Conservation (phyloP, 1,139 yeast genomes). For the Zygosaccharomyces pseudobailii region DNA sequence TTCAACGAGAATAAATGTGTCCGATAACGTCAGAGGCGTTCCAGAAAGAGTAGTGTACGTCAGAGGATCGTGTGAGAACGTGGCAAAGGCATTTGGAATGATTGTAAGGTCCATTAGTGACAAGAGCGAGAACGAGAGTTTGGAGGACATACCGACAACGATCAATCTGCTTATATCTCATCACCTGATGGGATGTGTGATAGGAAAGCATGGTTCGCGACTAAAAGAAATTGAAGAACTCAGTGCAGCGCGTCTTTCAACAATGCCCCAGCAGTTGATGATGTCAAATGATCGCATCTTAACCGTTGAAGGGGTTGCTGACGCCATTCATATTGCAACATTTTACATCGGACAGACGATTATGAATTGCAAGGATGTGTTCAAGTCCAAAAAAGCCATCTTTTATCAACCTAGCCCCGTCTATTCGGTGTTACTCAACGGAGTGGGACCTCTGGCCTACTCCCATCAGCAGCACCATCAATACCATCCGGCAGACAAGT, state of each 20-base stretch:
- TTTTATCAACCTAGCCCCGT: conserved; percentile 58
- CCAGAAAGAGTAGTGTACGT: conserved; percentile 76
- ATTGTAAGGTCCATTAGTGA: conserved; percentile 68
- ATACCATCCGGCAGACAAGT: conserved; percentile 25
- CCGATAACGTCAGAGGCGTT: conserved; percentile 68
- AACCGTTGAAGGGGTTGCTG: conserved; percentile 74
- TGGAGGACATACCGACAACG: conserved; percentile 41
- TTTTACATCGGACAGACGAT: conserved; percentile 68
- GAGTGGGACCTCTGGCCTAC: conserved; percentile 9
- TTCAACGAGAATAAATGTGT: conserved; percentile 65
- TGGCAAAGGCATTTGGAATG: conserved; percentile 78
- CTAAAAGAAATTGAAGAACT: conserved; percentile 79
- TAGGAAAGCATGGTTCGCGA: conserved; percentile 72
- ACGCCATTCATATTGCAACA: conserved; percentile 80
- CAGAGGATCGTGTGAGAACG: conserved; percentile 72
- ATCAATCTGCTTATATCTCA: conserved; percentile 71
- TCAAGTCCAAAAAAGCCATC: conserved; percentile 48
- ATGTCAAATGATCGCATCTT: conserved; percentile 76
- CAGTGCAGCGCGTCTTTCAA: conserved; percentile 74
- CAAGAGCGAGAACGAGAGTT: conserved; percentile 46
- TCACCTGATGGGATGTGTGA: conserved; percentile 73
- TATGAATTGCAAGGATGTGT: conserved; percentile 52
- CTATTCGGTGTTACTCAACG: conserved; percentile 27
- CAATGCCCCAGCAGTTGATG: conserved; percentile 72
- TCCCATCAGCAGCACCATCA: conserved; percentile 25